Conservation (phyloP, 306 rosid genomes). For the Dryas octopetala region DNA sequence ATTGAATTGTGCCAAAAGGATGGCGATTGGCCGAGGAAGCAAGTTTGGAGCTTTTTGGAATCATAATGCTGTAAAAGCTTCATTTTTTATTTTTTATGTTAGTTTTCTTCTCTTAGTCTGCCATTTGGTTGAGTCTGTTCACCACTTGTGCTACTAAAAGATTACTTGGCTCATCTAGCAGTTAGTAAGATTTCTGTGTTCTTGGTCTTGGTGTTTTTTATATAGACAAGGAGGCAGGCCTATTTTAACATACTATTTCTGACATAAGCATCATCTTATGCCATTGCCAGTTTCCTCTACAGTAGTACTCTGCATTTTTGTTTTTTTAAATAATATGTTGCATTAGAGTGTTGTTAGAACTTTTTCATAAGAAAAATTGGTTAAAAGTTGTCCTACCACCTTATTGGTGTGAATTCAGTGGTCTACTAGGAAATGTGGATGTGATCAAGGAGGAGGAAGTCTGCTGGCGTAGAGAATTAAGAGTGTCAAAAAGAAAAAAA, state of each 20-base stretch:
- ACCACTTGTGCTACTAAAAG: neutral
- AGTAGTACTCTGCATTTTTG: neutral
- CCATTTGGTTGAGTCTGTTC: neutral
- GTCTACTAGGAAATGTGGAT: neutral
- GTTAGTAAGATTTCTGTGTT: neutral
- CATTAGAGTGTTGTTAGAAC: neutral
- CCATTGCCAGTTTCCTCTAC: neutral
- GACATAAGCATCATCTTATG: neutral
- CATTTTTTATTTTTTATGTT: conserved; percentile 2
- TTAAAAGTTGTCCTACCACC: neutral
- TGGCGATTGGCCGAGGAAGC: conserved; percentile 8
- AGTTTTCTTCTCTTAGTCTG: neutral
- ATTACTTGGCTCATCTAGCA: conserved; percentile 8
- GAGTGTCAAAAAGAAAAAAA: no score
- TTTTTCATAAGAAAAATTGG: neutral
- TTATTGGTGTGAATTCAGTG: neutral
- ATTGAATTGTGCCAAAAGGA: neutral
- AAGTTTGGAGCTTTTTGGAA: conserved; percentile 14
- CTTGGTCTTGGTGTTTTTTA: conserved; percentile 1
- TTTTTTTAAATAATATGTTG: neutral
- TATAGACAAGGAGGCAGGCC: neutral
- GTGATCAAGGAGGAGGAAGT: no score
- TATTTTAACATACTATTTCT: neutral
- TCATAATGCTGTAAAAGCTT: conserved; percentile 14
- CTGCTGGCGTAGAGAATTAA: no score